Conservation (phyloP, 2,329 filamentous ascomycete species). For the Clarireedia sp. region DNA sequence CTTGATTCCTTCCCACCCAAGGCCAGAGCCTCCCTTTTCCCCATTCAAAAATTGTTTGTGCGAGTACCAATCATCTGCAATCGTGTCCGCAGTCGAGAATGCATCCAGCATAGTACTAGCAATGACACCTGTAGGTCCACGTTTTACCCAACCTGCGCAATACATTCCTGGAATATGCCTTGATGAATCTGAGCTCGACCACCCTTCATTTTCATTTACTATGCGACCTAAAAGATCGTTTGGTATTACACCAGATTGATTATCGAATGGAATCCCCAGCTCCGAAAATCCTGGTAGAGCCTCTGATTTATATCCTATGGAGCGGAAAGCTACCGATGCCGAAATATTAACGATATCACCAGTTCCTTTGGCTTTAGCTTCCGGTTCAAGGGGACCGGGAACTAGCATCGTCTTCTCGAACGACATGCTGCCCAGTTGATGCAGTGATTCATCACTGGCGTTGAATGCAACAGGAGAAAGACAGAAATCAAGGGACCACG, state of each 20-base stretch:
- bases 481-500: slow-evolving; percentile 81
- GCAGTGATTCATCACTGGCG: slow-evolving; percentile 34
- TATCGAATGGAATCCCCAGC: slow-evolving; percentile 71
- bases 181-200: slow-evolving; percentile 11
- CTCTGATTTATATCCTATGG: slow-evolving; percentile 87
- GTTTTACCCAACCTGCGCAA: slow-evolving; percentile 94
- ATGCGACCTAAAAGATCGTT: slow-evolving; percentile 79
- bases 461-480: slow-evolving; percentile 66
- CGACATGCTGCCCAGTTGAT: slow-evolving; percentile 52
- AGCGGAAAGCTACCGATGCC: slow-evolving; percentile 73
- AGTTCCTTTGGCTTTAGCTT: slow-evolving; percentile 41
- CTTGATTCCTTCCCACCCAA: slow-evolving; percentile 73
- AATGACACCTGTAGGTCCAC: slow-evolving; percentile 90
- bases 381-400: slow-evolving; percentile 45
- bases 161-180: slow-evolving; percentile 62
- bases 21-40: slow-evolving; percentile 32
- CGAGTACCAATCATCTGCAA: slow-evolving; percentile 66
- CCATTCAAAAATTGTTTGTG: slow-evolving; percentile 40
- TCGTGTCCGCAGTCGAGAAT: slow-evolving; percentile 78
- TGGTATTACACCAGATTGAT: slow-evolving; percentile 63
- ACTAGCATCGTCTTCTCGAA: slow-evolving; percentile 57
- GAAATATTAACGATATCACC: slow-evolving; percentile 46
- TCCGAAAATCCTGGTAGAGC: slow-evolving; percentile 66
- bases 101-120: slow-evolving; percentile 94
- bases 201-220: slow-evolving; percentile 27